Percentiles rank a stretch among this genome's conserved stretches.
Evolutionary conservation across 345 rosid genomes (phyloP).

Genomic region (Combretum micranthum): DNA sequence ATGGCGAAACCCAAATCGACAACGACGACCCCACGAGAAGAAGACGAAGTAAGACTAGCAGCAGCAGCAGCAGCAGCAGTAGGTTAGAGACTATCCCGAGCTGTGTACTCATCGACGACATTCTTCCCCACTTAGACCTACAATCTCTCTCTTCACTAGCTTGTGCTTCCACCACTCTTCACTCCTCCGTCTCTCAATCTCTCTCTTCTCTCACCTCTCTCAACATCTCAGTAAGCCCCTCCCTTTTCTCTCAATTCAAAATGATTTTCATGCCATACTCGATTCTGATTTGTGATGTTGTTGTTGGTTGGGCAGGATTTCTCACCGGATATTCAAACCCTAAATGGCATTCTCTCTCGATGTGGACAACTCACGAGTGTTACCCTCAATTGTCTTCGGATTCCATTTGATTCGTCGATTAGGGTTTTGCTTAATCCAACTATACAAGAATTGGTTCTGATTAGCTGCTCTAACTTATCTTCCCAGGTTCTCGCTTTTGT

Average conservation of each 20-base stretch:
- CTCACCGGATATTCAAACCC: slow-evolving; percentile 30
- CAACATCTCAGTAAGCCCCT: slow-evolving; percentile 31
- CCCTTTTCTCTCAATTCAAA: neutral
- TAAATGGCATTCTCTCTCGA: slow-evolving; percentile 24
- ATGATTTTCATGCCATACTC: neutral
- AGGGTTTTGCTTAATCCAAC: slow-evolving; percentile 20
- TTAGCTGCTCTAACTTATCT: slow-evolving; percentile 30
- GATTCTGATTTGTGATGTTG: neutral
- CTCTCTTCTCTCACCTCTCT: slow-evolving; percentile 8
- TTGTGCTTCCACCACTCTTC: slow-evolving; percentile 28
- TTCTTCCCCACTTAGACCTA: slow-evolving; percentile 40
- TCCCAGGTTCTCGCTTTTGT: slow-evolving; percentile 31
- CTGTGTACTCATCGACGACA: slow-evolving; percentile 32
- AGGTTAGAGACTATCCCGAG: slow-evolving; percentile 22
- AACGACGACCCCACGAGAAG: neutral
- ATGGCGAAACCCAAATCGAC: no score
- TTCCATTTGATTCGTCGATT: slow-evolving; percentile 17
- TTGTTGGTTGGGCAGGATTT: slow-evolving; percentile 22
- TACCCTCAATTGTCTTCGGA: slow-evolving; percentile 48
- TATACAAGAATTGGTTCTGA: slow-evolving; percentile 41
- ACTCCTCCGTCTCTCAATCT: slow-evolving; percentile 31
- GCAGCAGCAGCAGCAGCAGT: neutral
- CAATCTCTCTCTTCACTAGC: slow-evolving; percentile 37
- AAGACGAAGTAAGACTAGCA: neutral
- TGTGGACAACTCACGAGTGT: slow-evolving; percentile 24